A percentile compares a stretch with the other conserved stretches of the same genome.
These are phyloP conservation scores for Peterozyma toletana DNA, from an alignment of 805 yeast genomes.

Conservation along the genomic window DNA sequence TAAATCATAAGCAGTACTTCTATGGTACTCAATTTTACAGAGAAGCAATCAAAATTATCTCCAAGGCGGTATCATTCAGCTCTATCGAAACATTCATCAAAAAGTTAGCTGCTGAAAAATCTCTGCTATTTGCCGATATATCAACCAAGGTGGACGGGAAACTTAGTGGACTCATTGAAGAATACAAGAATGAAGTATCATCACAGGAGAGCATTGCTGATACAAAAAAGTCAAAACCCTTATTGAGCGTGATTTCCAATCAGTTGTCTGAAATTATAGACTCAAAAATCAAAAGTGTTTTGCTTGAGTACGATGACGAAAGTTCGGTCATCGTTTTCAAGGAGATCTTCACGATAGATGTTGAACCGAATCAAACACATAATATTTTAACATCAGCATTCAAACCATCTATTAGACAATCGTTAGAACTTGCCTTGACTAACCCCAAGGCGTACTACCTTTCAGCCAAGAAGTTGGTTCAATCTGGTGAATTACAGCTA, in stretches of 20 bases:
- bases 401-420: constrained; percentile 35
- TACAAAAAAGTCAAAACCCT: not conserved
- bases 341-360: constrained; percentile 35
- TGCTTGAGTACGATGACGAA: not conserved
- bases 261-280: constrained; percentile 2
- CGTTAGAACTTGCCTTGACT: constrained; percentile 30
- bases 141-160: not conserved
- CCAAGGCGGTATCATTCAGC: not conserved
- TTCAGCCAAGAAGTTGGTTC: not conserved
- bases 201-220: not conserved
- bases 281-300: not conserved
- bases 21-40: constrained; percentile 1
- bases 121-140: not conserved
- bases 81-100: constrained; percentile 1
- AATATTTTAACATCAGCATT: constrained; percentile 23
- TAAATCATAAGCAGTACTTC: constrained; percentile 1
- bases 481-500: not conserved
- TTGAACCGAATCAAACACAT: constrained; percentile 4
- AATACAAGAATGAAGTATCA: not conserved
- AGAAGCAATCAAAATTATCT: constrained; percentile 1
- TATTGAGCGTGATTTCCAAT: not conserved
- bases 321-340: constrained; percentile 19
- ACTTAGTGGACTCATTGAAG: not conserved
- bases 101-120: not conserved
- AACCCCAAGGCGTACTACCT: constrained; percentile 25